A percentile compares a stretch with the other conserved stretches of the same genome.
Evolutionary conservation across 495 filamentous ascomycete genomes (phyloP).

Genomic region (Tuber umbilicatum): DNA sequence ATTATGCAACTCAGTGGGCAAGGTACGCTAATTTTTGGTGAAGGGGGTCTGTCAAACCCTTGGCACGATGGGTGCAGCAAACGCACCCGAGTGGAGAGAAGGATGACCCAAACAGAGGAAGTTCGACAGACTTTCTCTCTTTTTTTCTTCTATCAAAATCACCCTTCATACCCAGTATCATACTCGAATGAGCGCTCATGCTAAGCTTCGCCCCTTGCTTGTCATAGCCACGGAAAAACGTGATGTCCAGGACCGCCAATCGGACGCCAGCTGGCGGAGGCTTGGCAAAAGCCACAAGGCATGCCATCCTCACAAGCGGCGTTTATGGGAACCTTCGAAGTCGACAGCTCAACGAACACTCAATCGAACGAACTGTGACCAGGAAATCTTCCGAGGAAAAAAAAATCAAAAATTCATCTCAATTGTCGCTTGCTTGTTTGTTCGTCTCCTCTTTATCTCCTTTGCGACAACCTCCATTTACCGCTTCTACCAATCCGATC

Average conservation of each 20-base stretch:
- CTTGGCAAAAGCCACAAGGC: neutral
- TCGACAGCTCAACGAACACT: neutral
- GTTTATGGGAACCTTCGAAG: neutral
- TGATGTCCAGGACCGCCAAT: neutral
- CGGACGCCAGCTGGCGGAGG: neutral
- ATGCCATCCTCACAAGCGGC: neutral
- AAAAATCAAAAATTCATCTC: neutral
- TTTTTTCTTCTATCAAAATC: no score
- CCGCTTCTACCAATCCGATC: constrained; percentile 5
- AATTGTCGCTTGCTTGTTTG: neutral
- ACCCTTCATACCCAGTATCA: no score
- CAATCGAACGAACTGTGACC: neutral
- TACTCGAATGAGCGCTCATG: neutral
- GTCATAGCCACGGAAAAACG: neutral
- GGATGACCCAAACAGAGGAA: no score
- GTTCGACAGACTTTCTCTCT: no score
- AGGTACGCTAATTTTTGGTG: no score
- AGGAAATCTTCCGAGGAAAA: neutral
- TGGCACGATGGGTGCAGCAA: no score
- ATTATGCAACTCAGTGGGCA: no score
- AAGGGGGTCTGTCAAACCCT: no score
- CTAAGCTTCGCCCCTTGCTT: neutral
- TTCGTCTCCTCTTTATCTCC: neutral
- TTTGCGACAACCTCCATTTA: neutral
- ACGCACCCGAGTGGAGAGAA: no score